Evolutionary conservation across 1,284 basidiomycete genomes (phyloP).

Genomic region (Leccinum fallax): DNA sequence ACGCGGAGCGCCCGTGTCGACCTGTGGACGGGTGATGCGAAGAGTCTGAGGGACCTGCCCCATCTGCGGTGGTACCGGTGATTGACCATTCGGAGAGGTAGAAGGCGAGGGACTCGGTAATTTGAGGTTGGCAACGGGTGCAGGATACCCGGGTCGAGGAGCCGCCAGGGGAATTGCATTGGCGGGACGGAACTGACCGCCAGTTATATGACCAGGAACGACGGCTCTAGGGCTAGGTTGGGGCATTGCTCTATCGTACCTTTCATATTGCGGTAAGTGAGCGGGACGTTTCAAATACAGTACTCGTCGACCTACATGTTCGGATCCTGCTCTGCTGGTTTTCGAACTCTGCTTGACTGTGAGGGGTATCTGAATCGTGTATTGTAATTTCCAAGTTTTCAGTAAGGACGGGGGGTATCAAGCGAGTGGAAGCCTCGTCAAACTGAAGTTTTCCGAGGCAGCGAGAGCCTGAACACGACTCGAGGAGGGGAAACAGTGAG

Average conservation of each 20-base stretch:
- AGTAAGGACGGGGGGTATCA: conserved; percentile 49
- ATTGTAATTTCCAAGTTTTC: conserved; percentile 63
- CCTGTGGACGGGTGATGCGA: conserved; percentile 28
- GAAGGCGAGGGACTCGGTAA: conserved; percentile 50
- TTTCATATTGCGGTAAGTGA: conserved; percentile 30
- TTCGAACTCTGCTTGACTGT: conserved; percentile 38
- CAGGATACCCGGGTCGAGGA: conserved; percentile 71
- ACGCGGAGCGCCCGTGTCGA: conserved; percentile 25
- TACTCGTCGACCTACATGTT: conserved; percentile 55
- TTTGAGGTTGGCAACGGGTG: conserved; percentile 63
- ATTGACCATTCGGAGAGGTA: conserved; percentile 39
- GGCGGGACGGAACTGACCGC: conserved; percentile 36
- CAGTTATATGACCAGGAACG: conserved; percentile 55
- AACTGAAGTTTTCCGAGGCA: conserved; percentile 26
- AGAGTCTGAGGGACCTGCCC: conserved; percentile 43
- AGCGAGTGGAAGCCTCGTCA: conserved; percentile 37
- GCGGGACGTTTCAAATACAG: background rate
- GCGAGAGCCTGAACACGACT: conserved; percentile 24
- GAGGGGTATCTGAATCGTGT: conserved; percentile 55
- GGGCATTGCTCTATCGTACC: conserved; percentile 65
- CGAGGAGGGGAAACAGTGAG: conserved; percentile 3
- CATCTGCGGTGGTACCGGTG: conserved; percentile 40
- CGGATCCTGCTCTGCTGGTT: conserved; percentile 40
- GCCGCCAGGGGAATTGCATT: conserved; percentile 57
- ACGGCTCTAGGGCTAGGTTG: conserved; percentile 55